Conservation (phyloP, 768 basidiomycete species). For the Leccinellum rugosiceps region DNA sequence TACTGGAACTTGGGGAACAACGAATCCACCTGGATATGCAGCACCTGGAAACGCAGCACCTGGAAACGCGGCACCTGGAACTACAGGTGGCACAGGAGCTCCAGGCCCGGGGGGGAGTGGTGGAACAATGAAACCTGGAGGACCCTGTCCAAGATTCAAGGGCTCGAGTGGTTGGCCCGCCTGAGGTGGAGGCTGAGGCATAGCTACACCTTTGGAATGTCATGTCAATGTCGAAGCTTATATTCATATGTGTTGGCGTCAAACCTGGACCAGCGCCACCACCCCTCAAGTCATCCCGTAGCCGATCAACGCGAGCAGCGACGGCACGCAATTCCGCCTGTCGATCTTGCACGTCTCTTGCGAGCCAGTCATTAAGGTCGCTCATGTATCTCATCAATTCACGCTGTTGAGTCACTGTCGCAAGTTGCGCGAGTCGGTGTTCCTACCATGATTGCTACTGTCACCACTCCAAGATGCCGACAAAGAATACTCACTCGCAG, state of each 20-base stretch:
- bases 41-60: slow-evolving; percentile 3
- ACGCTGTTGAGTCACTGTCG: slow-evolving; percentile 74
- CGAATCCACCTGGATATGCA: slow-evolving; percentile 19
- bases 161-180: neutral
- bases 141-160: slow-evolving; percentile 6
- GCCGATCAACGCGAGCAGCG: slow-evolving; percentile 53
- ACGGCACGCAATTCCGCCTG: slow-evolving; percentile 70
- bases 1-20: slow-evolving; percentile 21
- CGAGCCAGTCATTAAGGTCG: slow-evolving; percentile 75
- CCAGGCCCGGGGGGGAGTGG: slow-evolving; percentile 17
- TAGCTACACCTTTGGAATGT: slow-evolving; percentile 16
- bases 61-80: neutral
- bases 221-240: neutral
- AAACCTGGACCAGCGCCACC: slow-evolving; percentile 40
- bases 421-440: slow-evolving; percentile 69
- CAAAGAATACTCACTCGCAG: slow-evolving; percentile 47
- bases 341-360: slow-evolving; percentile 73
- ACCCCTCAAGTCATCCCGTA: slow-evolving; percentile 43
- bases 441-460: slow-evolving; percentile 44
- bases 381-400: slow-evolving; percentile 79
- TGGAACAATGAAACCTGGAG: slow-evolving; percentile 21
- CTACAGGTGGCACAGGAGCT: slow-evolving; percentile 14
- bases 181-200: slow-evolving; percentile 27
- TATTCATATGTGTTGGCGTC: slow-evolving; percentile 5
- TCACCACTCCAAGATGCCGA: neutral